Evolutionary conservation across 352 stramenopile species (phyloP).

Genomic region (Pilasporangium apinafurcum): DNA sequence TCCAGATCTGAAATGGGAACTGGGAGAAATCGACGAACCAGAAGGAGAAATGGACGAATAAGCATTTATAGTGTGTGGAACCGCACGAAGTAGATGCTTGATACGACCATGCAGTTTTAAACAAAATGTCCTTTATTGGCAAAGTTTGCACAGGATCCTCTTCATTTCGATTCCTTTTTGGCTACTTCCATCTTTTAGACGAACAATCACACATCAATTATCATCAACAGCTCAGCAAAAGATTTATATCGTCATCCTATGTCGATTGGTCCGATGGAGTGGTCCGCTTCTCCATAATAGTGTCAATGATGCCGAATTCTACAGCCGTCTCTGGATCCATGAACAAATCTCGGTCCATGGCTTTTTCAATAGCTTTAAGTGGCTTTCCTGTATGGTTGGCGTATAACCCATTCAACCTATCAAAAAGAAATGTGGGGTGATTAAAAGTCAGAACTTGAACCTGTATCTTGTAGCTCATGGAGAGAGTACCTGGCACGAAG

Average conservation of each 20-base stretch:
- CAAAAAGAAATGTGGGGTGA: neutral
- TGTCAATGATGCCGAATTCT: conserved; percentile 82
- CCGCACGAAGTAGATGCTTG: too few species aligned
- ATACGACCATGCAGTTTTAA: too few species aligned
- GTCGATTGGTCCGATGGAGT: conserved; percentile 3
- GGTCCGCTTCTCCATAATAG: conserved; percentile 64
- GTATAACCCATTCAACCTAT: conserved; percentile 72
- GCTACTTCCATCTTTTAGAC: too few species aligned
- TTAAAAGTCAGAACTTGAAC: neutral
- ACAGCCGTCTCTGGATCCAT: conserved; percentile 71
- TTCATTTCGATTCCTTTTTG: too few species aligned
- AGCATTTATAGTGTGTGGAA: conserved; percentile 7
- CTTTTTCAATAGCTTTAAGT: conserved; percentile 75
- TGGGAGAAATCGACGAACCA: conserved; percentile 63
- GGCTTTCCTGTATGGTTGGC: conserved; percentile 67
- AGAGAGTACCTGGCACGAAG: conserved; percentile 47
- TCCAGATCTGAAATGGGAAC: conserved; percentile 76
- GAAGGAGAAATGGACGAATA: conserved; percentile 83
- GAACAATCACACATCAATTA: conserved; percentile 5
- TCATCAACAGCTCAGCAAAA: neutral
- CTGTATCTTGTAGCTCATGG: neutral
- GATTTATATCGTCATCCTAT: conserved; percentile 4
- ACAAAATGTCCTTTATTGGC: too few species aligned
- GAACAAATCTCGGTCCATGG: conserved; percentile 85
- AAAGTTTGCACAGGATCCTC: too few species aligned